Conservation (phyloP, 2,329 filamentous ascomycete species). For the Alternaria longipes region DNA sequence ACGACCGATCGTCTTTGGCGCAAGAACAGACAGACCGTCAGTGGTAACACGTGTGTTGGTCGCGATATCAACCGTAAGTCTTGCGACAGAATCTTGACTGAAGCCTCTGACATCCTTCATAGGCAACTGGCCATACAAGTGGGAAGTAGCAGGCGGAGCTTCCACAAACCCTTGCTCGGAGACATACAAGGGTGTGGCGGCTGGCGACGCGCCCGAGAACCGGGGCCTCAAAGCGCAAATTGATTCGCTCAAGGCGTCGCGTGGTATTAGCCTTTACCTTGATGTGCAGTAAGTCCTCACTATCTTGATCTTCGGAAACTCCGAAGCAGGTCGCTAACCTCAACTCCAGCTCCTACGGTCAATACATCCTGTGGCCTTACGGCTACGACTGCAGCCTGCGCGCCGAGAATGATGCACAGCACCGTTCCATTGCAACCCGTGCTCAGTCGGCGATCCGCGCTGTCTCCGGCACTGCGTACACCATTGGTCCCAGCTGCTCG, state of each 20-base stretch:
- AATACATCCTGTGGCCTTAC: slow-evolving; percentile 59
- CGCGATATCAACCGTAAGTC: slow-evolving; percentile 48
- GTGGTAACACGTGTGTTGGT: slow-evolving; percentile 45
- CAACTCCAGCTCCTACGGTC: slow-evolving; percentile 20
- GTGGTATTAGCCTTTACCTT: slow-evolving; percentile 68
- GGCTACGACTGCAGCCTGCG: slow-evolving; percentile 65
- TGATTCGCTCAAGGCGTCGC: slow-evolving; percentile 50
- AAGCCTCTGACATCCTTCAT: not conserved
- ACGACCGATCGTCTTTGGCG: slow-evolving; percentile 53
- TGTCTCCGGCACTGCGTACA: slow-evolving; percentile 59
- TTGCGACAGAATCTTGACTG: no score
- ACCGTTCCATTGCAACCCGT: slow-evolving; percentile 60
- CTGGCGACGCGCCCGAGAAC: slow-evolving; percentile 48
- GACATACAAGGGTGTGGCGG: slow-evolving; percentile 47
- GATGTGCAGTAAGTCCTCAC: slow-evolving; percentile 67
- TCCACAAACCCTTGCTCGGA: slow-evolving; percentile 51
- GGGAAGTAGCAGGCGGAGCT: slow-evolving; percentile 46
- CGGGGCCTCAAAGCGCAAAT: slow-evolving; percentile 56
- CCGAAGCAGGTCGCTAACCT: not conserved
- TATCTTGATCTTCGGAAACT: no score
- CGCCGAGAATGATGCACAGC: slow-evolving; percentile 59
- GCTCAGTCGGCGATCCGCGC: slow-evolving; percentile 63
- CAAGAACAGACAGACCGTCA: slow-evolving; percentile 51
- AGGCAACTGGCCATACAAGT: slow-evolving; percentile 51
- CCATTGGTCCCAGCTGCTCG: slow-evolving; percentile 62